These are phyloP conservation scores for Colletotrichum orchidophilum DNA, from an alignment of 2,329 filamentous ascomycete genomes.

Conservation along the genomic window DNA sequence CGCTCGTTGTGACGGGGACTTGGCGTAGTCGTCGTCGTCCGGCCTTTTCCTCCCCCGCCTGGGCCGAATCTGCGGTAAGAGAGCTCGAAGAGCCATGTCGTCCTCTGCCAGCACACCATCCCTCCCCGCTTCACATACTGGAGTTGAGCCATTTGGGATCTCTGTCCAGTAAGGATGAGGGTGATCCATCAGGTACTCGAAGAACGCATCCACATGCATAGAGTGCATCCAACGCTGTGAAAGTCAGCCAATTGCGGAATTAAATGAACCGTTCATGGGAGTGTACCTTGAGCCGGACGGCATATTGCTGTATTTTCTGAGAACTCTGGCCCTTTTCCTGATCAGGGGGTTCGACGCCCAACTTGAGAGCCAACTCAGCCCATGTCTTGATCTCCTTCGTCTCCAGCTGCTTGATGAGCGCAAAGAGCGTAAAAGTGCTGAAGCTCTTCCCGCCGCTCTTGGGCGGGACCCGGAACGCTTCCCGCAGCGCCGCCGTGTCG, in stretches of 20 bases:
- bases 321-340: constrained; percentile 85
- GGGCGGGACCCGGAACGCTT: constrained; percentile 81
- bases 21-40: constrained; percentile 65
- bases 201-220: constrained; percentile 95
- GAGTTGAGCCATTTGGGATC: constrained; percentile 72
- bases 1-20: constrained; percentile 66
- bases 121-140: constrained; percentile 71
- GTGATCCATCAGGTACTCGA: constrained; percentile 85
- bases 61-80: constrained; percentile 79
- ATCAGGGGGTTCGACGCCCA: constrained; percentile 90
- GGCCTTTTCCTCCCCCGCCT: constrained; percentile 71
- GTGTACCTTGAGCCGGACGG: constrained; percentile 84
- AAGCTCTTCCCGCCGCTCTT: constrained; percentile 90
- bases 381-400: constrained; percentile 90
- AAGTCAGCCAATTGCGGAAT: constrained; percentile 15
- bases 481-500: constrained; percentile 76
- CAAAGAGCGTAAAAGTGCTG: constrained; percentile 78
- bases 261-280: neutral
- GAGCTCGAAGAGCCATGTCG: constrained; percentile 84
- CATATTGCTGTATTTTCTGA: constrained; percentile 95
- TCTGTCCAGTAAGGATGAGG: constrained; percentile 82
- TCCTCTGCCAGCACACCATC: constrained; percentile 89
- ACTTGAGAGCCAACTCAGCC: constrained; percentile 84
- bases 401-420: constrained; percentile 82
- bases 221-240: constrained; percentile 93